Evolutionary conservation across 2,329 filamentous ascomycete species (phyloP), one percentile per base, ranked within the genome.

Genomic region (Ophiostoma tasmaniense): DNA sequence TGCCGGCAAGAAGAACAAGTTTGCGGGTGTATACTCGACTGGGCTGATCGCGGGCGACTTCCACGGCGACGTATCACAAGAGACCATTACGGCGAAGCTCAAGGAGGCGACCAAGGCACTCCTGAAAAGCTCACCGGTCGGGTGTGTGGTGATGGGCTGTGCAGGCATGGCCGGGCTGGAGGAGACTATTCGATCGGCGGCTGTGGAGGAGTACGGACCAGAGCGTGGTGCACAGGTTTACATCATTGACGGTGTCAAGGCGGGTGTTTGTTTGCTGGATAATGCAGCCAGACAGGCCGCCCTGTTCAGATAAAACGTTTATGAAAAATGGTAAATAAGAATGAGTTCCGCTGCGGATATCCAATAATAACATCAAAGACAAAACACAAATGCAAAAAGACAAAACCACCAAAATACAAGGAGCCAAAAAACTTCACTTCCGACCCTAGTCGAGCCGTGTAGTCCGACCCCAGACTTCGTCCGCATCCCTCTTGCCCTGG

Each of bases 161-260:
- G 93, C 91, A 2, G 93, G 93, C 0, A 97, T 97, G 93, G 89
- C 89, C 0, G 93, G 93, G 0, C 84, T 97, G 79, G 90, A 95
- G 74, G 82, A 87, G 55, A 89, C 89, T 70, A 92, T 97, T 52
- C 84, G 89, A 42, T 83, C 85, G 61, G 89, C 89, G 0, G 90
- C 90, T 45, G 75, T 85, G 0, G 87, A 90, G 70, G 82, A 85
- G 66, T 82, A 89, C 69, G 90, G 90, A 1, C 77, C 82, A n/a
- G 79, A 83, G 13, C 81, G 82, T 64, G 71, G 69, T 50, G 39
- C 90, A 81, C 68, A 80, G 1, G 75, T 96, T 3, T 85, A 84
- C 74, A 87, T 97, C 71, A 81, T 97, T 6, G 93, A 97, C 77
- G 93, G 92, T 0, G 89, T 93, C 50, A 87, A 87, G 76, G 89